These are phyloP conservation scores for Arthromyces matolae DNA, from an alignment of 768 basidiomycete genomes.

Conservation along the genomic window DNA sequence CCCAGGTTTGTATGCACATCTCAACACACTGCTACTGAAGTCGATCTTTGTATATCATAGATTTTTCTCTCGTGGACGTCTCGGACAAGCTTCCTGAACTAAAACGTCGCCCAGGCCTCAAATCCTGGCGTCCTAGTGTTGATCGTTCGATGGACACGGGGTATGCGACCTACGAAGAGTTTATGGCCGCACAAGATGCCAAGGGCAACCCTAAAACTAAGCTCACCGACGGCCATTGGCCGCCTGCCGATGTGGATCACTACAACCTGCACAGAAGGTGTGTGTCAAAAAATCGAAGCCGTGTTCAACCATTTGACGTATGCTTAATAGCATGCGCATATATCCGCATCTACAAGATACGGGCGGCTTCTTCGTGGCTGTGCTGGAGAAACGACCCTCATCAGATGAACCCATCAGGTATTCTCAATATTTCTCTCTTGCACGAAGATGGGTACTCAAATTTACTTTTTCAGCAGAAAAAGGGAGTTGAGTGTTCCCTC, in stretches of 20 bases:
- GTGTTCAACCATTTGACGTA: not conserved
- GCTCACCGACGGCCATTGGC: constrained; percentile 75
- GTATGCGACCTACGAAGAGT: constrained; percentile 60
- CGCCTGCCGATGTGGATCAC: constrained; percentile 57
- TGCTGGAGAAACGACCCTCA: constrained; percentile 53
- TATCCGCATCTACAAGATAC: constrained; percentile 96
- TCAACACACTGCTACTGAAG: not conserved
- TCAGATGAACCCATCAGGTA: constrained; percentile 16
- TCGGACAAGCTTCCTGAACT: constrained; percentile 70
- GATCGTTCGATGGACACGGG: constrained; percentile 47
- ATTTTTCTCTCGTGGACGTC: constrained; percentile 78
- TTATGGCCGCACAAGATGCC: constrained; percentile 45
- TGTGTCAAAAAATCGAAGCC: not conserved
- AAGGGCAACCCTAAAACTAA: constrained; percentile 56
- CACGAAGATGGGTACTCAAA: not conserved
- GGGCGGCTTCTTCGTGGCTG: constrained; percentile 97
- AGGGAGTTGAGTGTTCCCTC: constrained; percentile 41
- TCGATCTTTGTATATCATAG: constrained; percentile 27
- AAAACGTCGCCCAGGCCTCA: constrained; percentile 70
- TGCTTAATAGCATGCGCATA: constrained; percentile 64
- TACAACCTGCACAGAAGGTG: constrained; percentile 75
- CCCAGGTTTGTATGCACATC: constrained; percentile 45
- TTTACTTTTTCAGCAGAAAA: constrained; percentile 33
- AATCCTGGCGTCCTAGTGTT: constrained; percentile 72
- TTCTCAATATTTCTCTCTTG: too few relatives aligned